Conservation (phyloP, 305 asterid species). For the Fraxinus dipetala region DNA sequence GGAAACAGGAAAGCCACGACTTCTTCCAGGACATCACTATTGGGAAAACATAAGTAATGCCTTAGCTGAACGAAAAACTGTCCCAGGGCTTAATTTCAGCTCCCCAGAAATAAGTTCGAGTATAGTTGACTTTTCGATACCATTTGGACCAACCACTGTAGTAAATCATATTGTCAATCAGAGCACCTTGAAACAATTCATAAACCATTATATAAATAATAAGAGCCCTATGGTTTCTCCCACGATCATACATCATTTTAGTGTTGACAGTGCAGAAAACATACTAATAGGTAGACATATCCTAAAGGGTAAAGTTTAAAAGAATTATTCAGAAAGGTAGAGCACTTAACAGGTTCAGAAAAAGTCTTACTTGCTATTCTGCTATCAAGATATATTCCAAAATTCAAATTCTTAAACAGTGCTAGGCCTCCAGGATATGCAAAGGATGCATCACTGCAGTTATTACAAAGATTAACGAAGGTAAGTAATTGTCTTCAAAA, state of each 20-base stretch:
- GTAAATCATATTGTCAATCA: slow-evolving; percentile 14
- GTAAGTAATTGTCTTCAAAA: neutral
- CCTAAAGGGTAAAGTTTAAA: neutral
- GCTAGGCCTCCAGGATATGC: slow-evolving; percentile 91
- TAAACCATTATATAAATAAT: neutral
- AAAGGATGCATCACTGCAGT: slow-evolving; percentile 94
- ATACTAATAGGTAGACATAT: neutral
- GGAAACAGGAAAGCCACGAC: neutral
- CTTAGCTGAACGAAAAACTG: slow-evolving; percentile 97
- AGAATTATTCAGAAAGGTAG: slow-evolving; percentile 4
- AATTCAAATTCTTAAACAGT: slow-evolving; percentile 81
- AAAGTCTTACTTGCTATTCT: slow-evolving; percentile 78
- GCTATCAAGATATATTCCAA: slow-evolving; percentile 95
- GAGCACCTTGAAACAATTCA: neutral
- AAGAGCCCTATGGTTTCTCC: slow-evolving; percentile 10
- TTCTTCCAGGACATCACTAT: neutral
- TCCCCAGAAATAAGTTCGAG: slow-evolving; percentile 87
- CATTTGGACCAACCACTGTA: slow-evolving; percentile 99
- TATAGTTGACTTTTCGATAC: slow-evolving; percentile 91
- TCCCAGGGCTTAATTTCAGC: slow-evolving; percentile 92
- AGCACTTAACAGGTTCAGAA: slow-evolving; percentile 18
- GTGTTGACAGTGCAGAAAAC: slow-evolving; percentile 14
- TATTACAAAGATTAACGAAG: slow-evolving; percentile 25
- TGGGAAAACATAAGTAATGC: slow-evolving; percentile 32
- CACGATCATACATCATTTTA: slow-evolving; percentile 12